phyloP scores from a whole-genome alignment of 2,329 filamentous ascomycete genomes.

The Stachybotrys echinatus region DNA sequence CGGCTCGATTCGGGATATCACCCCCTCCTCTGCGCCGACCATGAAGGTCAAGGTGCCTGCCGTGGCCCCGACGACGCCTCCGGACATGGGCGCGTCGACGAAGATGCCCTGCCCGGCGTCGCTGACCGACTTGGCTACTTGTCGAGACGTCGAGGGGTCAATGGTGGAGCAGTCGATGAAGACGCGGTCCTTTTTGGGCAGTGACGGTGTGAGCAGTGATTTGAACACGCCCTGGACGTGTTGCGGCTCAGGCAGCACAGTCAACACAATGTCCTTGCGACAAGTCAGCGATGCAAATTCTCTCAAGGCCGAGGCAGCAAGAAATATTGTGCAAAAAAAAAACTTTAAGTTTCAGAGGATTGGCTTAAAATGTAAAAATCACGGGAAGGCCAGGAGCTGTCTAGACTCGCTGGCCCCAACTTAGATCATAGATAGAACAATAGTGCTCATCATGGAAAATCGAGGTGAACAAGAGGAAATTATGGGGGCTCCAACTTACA shows the following conservation, averaged over 20 bases:
- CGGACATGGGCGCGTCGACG: constrained; percentile 95
- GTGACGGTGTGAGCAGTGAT: constrained; percentile 59
- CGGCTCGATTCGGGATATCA: constrained; percentile 60
- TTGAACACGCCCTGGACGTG: constrained; percentile 83
- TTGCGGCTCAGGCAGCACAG: constrained; percentile 80
- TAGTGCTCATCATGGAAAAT: constrained; percentile 14
- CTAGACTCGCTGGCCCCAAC: constrained; percentile 49
- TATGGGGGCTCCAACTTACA: constrained; percentile 43
- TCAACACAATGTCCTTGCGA: constrained; percentile 74
- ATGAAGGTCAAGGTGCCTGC: constrained; percentile 93
- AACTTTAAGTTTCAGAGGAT: constrained; percentile 34
- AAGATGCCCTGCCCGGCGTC: constrained; percentile 68
- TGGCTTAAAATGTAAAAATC: constrained; percentile 65
- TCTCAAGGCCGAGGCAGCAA: too few relatives aligned
- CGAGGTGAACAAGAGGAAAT: background rate
- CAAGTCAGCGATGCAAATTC: background rate
- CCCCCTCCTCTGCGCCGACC: constrained; percentile 65
- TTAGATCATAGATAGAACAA: constrained; percentile 63
- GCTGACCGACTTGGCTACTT: constrained; percentile 65
- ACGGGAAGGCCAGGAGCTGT: constrained; percentile 45
- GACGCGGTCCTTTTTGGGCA: constrained; percentile 56
- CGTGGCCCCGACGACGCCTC: constrained; percentile 84
- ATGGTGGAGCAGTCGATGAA: constrained; percentile 98
- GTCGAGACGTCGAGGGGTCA: constrained; percentile 77
- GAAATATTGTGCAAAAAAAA: constrained; percentile 10